Conservation (phyloP, 2,329 filamentous ascomycete species). For the Bipolaris oryzae region DNA sequence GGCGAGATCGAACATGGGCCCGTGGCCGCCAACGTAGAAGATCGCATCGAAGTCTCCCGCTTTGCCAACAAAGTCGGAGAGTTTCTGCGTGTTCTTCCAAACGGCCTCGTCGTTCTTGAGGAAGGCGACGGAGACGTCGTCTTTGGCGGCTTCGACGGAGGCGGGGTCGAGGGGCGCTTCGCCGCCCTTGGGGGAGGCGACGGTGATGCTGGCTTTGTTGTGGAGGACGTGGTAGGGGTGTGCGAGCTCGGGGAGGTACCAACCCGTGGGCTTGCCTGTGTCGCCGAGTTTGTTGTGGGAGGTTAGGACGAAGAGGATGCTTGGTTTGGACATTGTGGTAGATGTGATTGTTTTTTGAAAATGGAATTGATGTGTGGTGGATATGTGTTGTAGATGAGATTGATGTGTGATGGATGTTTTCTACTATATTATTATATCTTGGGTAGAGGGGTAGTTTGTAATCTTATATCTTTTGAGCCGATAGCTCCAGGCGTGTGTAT, state of each 20-base stretch:
- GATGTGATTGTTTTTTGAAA: not conserved
- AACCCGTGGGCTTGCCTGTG: slow-evolving; percentile 64
- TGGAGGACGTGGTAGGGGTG: slow-evolving; percentile 50
- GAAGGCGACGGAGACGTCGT: slow-evolving; percentile 53
- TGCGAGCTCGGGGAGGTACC: slow-evolving; percentile 62
- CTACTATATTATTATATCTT: not conserved
- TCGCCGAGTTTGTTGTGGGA: slow-evolving; percentile 59
- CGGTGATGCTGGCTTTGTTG: slow-evolving; percentile 46
- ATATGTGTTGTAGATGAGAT: not conserved
- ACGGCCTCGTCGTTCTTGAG: slow-evolving; percentile 61
- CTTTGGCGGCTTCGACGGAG: slow-evolving; percentile 51
- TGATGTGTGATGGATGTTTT: not conserved
- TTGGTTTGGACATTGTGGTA: slow-evolving; percentile 48
- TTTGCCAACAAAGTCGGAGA: slow-evolving; percentile 63
- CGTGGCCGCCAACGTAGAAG: slow-evolving; percentile 65
- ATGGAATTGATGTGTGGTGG: too few species aligned
- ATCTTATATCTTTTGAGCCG: not conserved
- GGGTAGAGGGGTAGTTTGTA: not conserved
- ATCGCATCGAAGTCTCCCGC: slow-evolving; percentile 66
- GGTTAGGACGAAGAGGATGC: slow-evolving; percentile 74
- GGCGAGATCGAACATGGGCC: slow-evolving; percentile 71
- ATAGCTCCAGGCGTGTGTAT: not conserved
- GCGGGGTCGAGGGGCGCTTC: slow-evolving; percentile 47
- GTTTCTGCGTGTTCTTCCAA: slow-evolving; percentile 67
- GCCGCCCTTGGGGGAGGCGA: slow-evolving; percentile 50